phyloP scores from a whole-genome alignment of 805 yeast species.

The Sungouiella thailandica region DNA sequence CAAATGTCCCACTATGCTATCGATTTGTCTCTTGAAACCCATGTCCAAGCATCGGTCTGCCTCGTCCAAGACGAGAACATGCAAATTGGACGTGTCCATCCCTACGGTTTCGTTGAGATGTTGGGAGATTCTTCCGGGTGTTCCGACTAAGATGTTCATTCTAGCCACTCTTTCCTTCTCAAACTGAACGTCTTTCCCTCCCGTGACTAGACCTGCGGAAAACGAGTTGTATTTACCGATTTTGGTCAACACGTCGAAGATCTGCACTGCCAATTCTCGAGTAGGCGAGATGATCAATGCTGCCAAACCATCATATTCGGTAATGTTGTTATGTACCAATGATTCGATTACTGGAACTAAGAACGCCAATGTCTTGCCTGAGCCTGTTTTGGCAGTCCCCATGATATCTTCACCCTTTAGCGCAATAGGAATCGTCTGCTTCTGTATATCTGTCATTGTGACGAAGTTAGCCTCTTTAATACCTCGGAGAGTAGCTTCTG shows the following conservation, averaged over 20 bases:
- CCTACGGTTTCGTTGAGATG: constrained; percentile 88
- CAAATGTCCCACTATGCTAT: constrained; percentile 70
- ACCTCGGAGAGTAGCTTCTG: constrained; percentile 62
- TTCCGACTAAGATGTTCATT: constrained; percentile 81
- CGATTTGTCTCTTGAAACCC: constrained; percentile 85
- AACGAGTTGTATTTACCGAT: constrained; percentile 72
- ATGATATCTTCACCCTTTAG: constrained; percentile 74
- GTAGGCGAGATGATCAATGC: constrained; percentile 90
- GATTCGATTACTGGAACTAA: constrained; percentile 75
- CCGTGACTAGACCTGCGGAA: constrained; percentile 88
- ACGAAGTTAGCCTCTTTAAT: constrained; percentile 74
- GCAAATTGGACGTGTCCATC: constrained; percentile 67
- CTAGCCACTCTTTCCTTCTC: constrained; percentile 76
- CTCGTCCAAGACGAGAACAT: constrained; percentile 79
- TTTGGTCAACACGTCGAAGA: constrained; percentile 78
- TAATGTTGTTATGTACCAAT: constrained; percentile 65
- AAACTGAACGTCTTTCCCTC: constrained; percentile 82
- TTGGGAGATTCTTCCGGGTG: constrained; percentile 88
- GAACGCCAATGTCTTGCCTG: constrained; percentile 88
- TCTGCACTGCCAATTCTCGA: constrained; percentile 86
- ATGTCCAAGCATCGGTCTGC: constrained; percentile 91
- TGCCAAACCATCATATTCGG: constrained; percentile 82
- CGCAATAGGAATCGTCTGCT: constrained; percentile 67
- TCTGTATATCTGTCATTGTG: constrained; percentile 81
- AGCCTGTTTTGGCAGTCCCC: constrained; percentile 87